A percentile compares a stretch with the other conserved stretches of the same genome.
phyloP scores from a whole-genome alignment of 2,329 filamentous ascomycete genomes.

The Hymenotorrendiella dingleyae region DNA sequence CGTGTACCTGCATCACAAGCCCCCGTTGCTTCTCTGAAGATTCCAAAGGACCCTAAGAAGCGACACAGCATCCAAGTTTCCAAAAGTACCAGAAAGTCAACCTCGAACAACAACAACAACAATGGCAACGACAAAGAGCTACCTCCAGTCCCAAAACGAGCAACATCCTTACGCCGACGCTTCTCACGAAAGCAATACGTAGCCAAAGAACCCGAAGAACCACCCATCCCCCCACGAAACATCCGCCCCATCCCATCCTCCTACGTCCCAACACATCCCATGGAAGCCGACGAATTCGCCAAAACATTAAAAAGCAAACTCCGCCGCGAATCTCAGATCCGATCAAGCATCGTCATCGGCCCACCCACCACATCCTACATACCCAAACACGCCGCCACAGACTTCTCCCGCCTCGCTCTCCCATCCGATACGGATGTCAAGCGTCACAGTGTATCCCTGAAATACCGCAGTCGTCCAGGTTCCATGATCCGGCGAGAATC shows the following conservation, averaged over 20 bases:
- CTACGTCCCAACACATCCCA: neutral
- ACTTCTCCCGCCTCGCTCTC: constrained; percentile 9
- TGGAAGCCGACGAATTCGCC: constrained; percentile 1
- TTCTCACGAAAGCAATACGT: neutral
- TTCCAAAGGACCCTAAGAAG: neutral
- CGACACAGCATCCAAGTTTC: neutral
- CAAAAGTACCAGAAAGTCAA: neutral
- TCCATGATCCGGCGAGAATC: no score
- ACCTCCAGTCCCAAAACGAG: neutral
- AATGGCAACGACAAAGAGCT: neutral
- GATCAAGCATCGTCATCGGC: neutral
- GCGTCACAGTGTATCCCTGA: neutral
- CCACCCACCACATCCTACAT: constrained; percentile 6
- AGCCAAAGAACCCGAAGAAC: neutral
- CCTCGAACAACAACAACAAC: neutral
- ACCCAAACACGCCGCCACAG: constrained; percentile 14
- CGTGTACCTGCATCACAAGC: neutral
- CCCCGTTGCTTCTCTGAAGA: neutral
- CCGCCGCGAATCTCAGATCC: neutral
- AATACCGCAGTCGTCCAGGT: no score
- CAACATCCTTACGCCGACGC: neutral
- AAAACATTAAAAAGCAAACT: neutral
- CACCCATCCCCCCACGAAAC: neutral
- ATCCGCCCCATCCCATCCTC: neutral
- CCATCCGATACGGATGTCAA: neutral